These are phyloP conservation scores for Schizophyllum amplum DNA, from an alignment of 1,284 basidiomycete genomes.

Conservation along the genomic window DNA sequence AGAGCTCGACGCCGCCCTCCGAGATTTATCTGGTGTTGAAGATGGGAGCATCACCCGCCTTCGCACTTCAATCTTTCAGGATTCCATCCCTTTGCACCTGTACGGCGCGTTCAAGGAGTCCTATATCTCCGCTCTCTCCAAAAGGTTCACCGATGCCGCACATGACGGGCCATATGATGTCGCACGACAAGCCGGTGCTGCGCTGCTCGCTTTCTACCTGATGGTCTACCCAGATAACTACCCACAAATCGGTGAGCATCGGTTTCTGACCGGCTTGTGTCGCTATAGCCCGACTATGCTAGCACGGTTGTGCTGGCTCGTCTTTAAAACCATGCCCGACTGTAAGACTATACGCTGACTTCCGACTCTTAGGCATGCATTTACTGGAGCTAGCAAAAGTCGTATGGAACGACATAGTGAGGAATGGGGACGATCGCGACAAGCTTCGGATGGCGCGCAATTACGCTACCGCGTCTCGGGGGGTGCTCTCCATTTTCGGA, in stretches of 20 bases:
- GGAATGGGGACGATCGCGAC: conserved; percentile 16
- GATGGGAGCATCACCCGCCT: conserved; percentile 18
- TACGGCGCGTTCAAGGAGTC: conserved; percentile 42
- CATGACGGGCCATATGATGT: conserved; percentile 49
- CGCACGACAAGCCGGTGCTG: conserved; percentile 47
- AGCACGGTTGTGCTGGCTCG: too few species aligned
- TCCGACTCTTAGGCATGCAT: conserved; percentile 47
- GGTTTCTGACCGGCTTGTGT: conserved; percentile 1
- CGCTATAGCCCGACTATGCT: too few species aligned
- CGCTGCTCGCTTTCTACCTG: conserved; percentile 54
- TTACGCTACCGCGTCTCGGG: conserved; percentile 34
- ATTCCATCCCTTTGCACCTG: conserved; percentile 30
- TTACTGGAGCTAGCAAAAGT: conserved; percentile 68
- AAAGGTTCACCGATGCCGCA: conserved; percentile 53
- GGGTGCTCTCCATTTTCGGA: conserved; percentile 39
- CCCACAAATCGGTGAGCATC: conserved; percentile 61
- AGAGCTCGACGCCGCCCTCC: conserved; percentile 22
- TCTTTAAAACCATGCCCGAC: too few species aligned
- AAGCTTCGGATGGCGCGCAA: conserved; percentile 18
- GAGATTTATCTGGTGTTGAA: conserved; percentile 15
- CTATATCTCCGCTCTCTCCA: conserved; percentile 51
- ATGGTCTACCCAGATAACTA: conserved; percentile 64
- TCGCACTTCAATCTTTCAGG: not conserved
- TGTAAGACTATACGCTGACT: conserved; percentile 1
- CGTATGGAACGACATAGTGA: conserved; percentile 52